Conservation (phyloP, 1,284 basidiomycete species). For the Vanrija humicola region DNA sequence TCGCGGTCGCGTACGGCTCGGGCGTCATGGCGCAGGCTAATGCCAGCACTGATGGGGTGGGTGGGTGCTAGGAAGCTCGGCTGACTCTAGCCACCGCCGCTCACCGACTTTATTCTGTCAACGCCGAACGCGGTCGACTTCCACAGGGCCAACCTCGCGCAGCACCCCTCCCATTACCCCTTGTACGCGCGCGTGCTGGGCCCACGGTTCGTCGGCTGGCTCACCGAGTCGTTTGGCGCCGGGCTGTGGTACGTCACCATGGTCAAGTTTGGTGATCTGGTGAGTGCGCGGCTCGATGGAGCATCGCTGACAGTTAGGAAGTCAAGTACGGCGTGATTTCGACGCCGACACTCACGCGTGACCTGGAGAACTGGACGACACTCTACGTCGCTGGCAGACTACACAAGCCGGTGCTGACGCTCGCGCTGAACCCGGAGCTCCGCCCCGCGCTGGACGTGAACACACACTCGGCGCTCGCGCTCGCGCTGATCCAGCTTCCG, state of each 20-base stretch:
- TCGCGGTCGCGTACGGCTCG: conserved; percentile 48
- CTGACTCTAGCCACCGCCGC: conserved; percentile 53
- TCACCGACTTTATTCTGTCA: conserved; percentile 95
- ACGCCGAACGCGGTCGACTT: conserved; percentile 88
- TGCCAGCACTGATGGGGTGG: conserved; percentile 8
- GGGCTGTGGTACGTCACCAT: conserved; percentile 95
- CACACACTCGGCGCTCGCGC: conserved; percentile 79
- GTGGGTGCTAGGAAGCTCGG: neutral
- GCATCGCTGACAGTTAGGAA: conserved; percentile 35
- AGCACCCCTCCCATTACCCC: conserved; percentile 86
- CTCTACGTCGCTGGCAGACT: conserved; percentile 93
- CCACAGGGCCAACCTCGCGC: conserved; percentile 89
- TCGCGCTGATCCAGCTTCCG: conserved; percentile 65
- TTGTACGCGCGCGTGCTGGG: conserved; percentile 77
- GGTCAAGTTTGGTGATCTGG: conserved; percentile 71
- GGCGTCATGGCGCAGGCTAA: conserved; percentile 48
- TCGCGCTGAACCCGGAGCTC: conserved; percentile 83
- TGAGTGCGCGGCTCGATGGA: no score
- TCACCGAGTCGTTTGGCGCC: conserved; percentile 71
- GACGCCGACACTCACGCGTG: conserved; percentile 79
- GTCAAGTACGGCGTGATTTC: conserved; percentile 99
- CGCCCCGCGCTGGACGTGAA: conserved; percentile 89
- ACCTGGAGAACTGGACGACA: conserved; percentile 87
- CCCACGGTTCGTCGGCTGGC: conserved; percentile 61
- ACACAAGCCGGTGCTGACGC: conserved; percentile 91